Evolutionary conservation across 768 basidiomycete genomes (phyloP).

Genomic region (Pleurotus giganteus): DNA sequence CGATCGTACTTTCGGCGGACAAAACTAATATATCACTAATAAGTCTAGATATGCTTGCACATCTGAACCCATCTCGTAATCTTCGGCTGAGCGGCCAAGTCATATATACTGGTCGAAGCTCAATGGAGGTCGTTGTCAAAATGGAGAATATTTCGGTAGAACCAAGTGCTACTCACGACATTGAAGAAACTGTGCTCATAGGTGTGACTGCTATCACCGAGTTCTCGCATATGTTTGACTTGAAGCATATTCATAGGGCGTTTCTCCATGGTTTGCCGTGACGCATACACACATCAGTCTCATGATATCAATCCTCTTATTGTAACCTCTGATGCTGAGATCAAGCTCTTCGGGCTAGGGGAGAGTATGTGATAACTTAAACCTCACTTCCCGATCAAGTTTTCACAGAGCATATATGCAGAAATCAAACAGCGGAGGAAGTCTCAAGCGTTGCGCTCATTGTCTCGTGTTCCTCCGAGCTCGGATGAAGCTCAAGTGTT

Average conservation of each 20-base stretch:
- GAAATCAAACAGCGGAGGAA: conserved; percentile 62
- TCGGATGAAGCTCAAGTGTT: conserved; percentile 66
- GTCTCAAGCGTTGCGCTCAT: conserved; percentile 51
- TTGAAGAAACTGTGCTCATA: conserved; percentile 61
- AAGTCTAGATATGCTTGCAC: conserved; percentile 67
- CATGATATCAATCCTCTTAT: conserved; percentile 61
- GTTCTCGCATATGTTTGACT: background rate
- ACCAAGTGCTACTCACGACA: background rate
- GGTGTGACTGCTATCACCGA: conserved; percentile 34
- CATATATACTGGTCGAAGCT: conserved; percentile 71
- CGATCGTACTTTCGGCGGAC: background rate
- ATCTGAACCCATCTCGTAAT: conserved; percentile 60
- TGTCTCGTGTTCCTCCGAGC: conserved; percentile 72
- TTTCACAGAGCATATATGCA: conserved; percentile 24
- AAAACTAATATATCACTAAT: background rate
- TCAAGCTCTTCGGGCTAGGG: conserved; percentile 60
- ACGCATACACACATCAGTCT: conserved; percentile 64
- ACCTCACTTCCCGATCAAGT: background rate
- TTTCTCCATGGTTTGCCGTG: conserved; percentile 88
- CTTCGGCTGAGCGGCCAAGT: conserved; percentile 79
- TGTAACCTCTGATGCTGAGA: conserved; percentile 61
- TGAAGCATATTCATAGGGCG: conserved; percentile 48
- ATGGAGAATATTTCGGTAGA: conserved; percentile 60
- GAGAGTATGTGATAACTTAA: conserved; percentile 46
- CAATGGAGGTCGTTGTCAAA: conserved; percentile 85